Evolutionary conservation across 495 filamentous ascomycete species (phyloP).

Genomic region (Apiosordaria backusii): DNA sequence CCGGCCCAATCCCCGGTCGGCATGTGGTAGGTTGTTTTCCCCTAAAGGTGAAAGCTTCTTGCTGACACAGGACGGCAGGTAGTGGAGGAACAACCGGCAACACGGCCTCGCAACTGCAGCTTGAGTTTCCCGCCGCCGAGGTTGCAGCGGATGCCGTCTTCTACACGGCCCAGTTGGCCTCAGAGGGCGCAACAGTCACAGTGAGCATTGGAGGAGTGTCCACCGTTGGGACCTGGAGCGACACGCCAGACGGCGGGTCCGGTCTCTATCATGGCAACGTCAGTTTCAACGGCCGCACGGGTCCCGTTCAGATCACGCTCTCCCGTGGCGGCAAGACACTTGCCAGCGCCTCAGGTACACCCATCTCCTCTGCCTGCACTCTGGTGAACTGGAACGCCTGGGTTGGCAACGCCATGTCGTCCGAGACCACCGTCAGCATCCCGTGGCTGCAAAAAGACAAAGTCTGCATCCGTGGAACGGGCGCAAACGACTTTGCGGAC

Average conservation of each 20-base stretch:
- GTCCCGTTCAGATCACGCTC: conserved; percentile 48
- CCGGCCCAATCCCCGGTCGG: conserved; percentile 37
- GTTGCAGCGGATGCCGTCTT: conserved; percentile 8
- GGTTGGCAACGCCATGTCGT: conserved; percentile 8
- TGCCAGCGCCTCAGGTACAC: background rate
- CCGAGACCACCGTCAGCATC: background rate
- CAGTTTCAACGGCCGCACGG: conserved; percentile 44
- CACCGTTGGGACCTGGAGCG: conserved; percentile 23
- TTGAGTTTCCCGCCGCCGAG: conserved; percentile 8
- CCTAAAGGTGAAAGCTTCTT: too few species aligned
- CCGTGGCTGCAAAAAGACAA: background rate
- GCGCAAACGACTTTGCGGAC: conserved; percentile 6
- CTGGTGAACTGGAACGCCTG: conserved; percentile 15
- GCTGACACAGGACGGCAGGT: background rate
- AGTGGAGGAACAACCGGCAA: conserved; percentile 27
- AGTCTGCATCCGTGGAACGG: background rate
- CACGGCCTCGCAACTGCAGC: conserved; percentile 11
- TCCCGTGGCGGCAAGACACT: conserved; percentile 6
- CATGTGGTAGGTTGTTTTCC: conserved; percentile 14
- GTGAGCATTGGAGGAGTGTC: conserved; percentile 18
- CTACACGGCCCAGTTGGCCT: conserved; percentile 3
- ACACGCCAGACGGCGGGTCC: conserved; percentile 26
- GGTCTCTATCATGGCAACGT: conserved; percentile 51
- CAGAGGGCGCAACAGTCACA: conserved; percentile 8
- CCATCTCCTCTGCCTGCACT: conserved; percentile 13